Conservation (phyloP, 257 asterid genomes). For the Nemophila menziesii region DNA sequence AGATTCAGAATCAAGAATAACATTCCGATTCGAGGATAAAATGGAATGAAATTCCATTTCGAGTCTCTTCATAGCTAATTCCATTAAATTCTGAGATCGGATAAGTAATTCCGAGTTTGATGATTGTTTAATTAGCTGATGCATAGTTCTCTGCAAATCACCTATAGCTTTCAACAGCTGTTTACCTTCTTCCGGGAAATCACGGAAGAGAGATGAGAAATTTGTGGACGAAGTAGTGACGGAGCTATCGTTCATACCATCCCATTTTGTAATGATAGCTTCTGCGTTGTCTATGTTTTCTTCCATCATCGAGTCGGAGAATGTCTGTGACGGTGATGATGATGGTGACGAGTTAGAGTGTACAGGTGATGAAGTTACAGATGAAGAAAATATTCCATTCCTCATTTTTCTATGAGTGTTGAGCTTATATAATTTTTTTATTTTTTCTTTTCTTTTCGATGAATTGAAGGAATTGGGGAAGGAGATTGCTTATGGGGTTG, state of each 20-base stretch:
- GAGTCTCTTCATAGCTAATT: conserved; percentile 44
- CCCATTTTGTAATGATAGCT: conserved; percentile 30
- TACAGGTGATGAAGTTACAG: conserved; percentile 30
- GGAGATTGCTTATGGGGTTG: no score
- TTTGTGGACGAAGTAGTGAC: conserved; percentile 6
- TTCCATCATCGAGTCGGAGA: conserved; percentile 43
- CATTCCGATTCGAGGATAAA: conserved; percentile 30
- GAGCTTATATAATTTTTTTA: no score
- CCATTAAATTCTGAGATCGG: conserved; percentile 59
- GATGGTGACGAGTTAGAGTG: no score
- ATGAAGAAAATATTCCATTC: conserved; percentile 4
- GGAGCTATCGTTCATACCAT: conserved; percentile 13
- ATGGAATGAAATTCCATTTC: conserved; percentile 53
- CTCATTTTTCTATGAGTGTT: conserved; percentile 13
- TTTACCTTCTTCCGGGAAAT: conserved; percentile 28
- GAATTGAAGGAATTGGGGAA: conserved; percentile 34
- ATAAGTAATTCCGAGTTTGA: conserved; percentile 31
- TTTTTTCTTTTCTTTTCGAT: conserved; percentile 28
- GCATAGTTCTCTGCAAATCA: conserved; percentile 46
- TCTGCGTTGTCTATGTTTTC: conserved; percentile 49
- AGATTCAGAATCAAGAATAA: conserved; percentile 47
- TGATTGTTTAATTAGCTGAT: conserved; percentile 21
- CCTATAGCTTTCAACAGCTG: conserved; percentile 31
- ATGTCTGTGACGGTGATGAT: conserved; percentile 27
- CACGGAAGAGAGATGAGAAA: conserved; percentile 26